These are phyloP conservation scores for Beauveria sp. DNA, from an alignment of 2,329 filamentous ascomycete species.

Conservation along the genomic window DNA sequence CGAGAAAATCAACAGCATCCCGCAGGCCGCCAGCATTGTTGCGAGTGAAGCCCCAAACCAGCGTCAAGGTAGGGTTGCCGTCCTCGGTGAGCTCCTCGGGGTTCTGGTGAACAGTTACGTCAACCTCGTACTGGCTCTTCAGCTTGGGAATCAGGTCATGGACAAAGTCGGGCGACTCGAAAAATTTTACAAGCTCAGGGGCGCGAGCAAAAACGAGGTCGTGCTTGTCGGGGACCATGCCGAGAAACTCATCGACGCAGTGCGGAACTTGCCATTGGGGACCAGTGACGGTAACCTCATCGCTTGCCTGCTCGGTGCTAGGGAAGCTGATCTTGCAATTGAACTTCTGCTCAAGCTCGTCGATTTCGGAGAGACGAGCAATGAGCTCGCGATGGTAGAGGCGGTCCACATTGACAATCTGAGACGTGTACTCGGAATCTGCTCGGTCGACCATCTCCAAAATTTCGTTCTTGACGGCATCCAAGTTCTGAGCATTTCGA, in stretches of 20 bases:
- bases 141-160: constrained; percentile 76
- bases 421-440: constrained; percentile 95
- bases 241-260: constrained; percentile 91
- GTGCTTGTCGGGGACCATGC: constrained; percentile 96
- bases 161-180: constrained; percentile 74
- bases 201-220: constrained; percentile 78
- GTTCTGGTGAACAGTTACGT: constrained; percentile 66
- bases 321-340: constrained; percentile 99
- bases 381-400: constrained; percentile 93
- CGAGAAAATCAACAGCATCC: constrained; percentile 91
- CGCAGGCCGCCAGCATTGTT: constrained; percentile 95
- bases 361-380: constrained; percentile 78
- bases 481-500: constrained; percentile 91
- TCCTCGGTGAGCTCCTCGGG: constrained; percentile 50
- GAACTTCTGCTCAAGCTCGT: constrained; percentile 96
- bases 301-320: constrained; percentile 93
- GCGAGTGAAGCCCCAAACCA: constrained; percentile 80
- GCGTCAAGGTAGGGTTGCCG: constrained; percentile 49
- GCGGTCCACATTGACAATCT: constrained; percentile 87
- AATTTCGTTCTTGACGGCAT: constrained; percentile 97
- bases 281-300: constrained; percentile 90
- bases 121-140: constrained; percentile 85
- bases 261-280: constrained; percentile 98
- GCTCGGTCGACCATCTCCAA: constrained; percentile 98
- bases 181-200: constrained; percentile 67